Evolutionary conservation across 1,284 basidiomycete species (phyloP), one percentile per base, ranked within the genome.

Genomic region (Flammula alnicola): DNA sequence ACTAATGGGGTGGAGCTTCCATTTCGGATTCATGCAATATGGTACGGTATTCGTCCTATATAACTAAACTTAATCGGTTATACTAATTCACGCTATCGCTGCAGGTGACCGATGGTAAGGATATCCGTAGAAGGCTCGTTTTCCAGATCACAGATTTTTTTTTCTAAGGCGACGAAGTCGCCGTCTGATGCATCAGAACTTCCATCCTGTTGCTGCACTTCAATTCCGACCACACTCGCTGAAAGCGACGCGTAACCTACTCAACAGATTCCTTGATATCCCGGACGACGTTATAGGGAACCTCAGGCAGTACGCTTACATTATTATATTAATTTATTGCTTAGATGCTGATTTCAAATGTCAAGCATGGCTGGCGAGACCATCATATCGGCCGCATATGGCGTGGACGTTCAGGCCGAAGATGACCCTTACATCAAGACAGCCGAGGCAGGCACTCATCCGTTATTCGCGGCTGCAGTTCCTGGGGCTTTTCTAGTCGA

Each of bases 401-500:
- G 65, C 1, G 44, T 67, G 8, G 46, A 62, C 3, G 49, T 63
- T 3, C 22, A 49, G 2, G 44, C 54, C 2, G 41, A 51, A 12
- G 40, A 63, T 11, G 65, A 68, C 31, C 60, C 58, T 3, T 63
- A 57, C 31, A 20, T 55, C 19, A 16, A 44, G 9, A 12, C 44
- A n/a, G 59, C 60, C 0, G 45, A 57, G 16, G 38, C 42, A 11
- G 60, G 53, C 6, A 35, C 58, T 2, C 44, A 52, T 12, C 38
- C 49, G 0, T 41, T 61, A 8, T 29, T 52, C 3, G 43, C 33
- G 5, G 58, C 61, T 2, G 49, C 38, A 0, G 46, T 59, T 6
- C 60, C 62, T 1, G 63, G 66, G 0, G 48, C 49, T 6, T 69
- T 64, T 38, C 48, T 69, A 0, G 67, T 69, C 3, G 57, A 67